Evolutionary conservation across 805 yeast genomes (phyloP).

Genomic region (Saturnispora galanensis): DNA sequence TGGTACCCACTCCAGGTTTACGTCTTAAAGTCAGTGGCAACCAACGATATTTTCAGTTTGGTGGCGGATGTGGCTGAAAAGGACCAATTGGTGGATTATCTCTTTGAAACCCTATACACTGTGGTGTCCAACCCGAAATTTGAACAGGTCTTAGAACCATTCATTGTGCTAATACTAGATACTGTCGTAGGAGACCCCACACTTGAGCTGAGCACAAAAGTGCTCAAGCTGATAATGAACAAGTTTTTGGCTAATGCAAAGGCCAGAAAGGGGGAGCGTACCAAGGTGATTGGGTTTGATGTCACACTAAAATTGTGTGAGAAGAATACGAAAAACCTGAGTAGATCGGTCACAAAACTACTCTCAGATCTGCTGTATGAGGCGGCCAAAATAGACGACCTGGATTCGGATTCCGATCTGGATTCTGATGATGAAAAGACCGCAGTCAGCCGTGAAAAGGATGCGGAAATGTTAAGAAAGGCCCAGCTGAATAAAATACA

Average conservation of each 20-base stretch:
- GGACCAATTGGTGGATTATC: constrained; percentile 38
- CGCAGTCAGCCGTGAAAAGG: neutral
- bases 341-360: constrained; percentile 67
- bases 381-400: constrained; percentile 22
- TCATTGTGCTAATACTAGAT: constrained; percentile 60
- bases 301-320: constrained; percentile 62
- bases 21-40: constrained; percentile 58
- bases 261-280: constrained; percentile 12
- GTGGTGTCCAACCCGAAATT: constrained; percentile 35
- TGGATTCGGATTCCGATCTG: constrained; percentile 9
- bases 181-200: constrained; percentile 69
- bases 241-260: constrained; percentile 38
- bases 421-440: constrained; percentile 8
- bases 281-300: constrained; percentile 49
- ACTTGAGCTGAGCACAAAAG: constrained; percentile 42
- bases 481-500: constrained; percentile 54
- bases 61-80: constrained; percentile 60
- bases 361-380: constrained; percentile 69
- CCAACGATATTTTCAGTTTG: constrained; percentile 44
- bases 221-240: constrained; percentile 54
- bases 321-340: constrained; percentile 59
- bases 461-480: neutral
- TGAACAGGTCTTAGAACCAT: constrained; percentile 36
- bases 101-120: constrained; percentile 58
- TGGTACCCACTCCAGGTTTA: constrained; percentile 56